A percentile compares a stretch with the other conserved stretches of the same genome.
Evolutionary conservation across 306 rosid genomes (phyloP).

Genomic region (Cicer chorassanicum): DNA sequence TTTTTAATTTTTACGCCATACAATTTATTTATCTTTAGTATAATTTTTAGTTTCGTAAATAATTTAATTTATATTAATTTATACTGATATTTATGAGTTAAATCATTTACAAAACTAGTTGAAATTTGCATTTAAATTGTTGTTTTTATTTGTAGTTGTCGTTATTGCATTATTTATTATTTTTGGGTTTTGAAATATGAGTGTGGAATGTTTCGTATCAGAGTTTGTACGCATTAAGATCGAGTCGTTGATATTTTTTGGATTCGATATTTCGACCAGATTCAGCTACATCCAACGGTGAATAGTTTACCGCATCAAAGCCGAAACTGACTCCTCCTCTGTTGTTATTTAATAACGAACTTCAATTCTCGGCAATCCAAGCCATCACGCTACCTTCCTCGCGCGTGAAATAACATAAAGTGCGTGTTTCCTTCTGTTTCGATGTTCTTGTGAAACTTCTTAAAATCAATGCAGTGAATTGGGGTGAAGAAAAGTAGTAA

Average conservation of each 20-base stretch:
- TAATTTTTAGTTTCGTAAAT: too few species aligned
- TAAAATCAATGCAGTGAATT: neutral
- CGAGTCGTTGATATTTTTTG: conserved; percentile 38
- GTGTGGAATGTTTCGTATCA: conserved; percentile 40
- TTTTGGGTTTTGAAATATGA: conserved; percentile 3
- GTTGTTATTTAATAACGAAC: conserved; percentile 48
- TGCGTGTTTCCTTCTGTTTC: conserved; percentile 5
- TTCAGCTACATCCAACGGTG: conserved; percentile 36
- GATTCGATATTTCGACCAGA: conserved; percentile 7
- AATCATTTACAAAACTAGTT: too few species aligned
- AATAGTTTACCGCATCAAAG: neutral
- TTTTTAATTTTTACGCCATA: too few species aligned
- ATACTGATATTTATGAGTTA: too few species aligned
- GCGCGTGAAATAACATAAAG: conserved; percentile 37
- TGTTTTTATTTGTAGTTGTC: neutral
- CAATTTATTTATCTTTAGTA: too few species aligned
- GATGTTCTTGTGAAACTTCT: conserved; percentile 34
- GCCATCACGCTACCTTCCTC: conserved; percentile 15
- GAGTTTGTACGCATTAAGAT: conserved; percentile 40
- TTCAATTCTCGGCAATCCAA: conserved; percentile 33
- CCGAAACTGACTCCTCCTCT: conserved; percentile 35
- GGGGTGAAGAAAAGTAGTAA: neutral
- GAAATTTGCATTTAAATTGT: neutral
- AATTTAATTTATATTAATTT: too few species aligned
- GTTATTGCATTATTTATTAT: neutral